Evolutionary conservation across 2,329 filamentous ascomycete genomes (phyloP).

Genomic region (Fusarium oxysporum): DNA sequence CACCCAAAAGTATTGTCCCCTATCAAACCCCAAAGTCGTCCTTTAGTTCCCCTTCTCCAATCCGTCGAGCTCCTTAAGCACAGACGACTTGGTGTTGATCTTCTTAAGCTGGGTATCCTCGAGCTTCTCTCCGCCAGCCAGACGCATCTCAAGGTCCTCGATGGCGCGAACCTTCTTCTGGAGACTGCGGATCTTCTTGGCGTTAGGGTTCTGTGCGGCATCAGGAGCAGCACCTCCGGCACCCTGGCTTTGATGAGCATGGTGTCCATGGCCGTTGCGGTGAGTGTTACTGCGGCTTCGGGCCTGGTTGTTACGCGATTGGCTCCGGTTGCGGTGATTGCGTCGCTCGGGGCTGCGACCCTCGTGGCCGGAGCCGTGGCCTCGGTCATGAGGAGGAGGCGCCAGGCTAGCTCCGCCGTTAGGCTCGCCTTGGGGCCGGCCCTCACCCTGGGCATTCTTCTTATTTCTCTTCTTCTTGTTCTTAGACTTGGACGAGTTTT

Average conservation of each 20-base stretch:
- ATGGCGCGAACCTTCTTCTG: constrained; percentile 98
- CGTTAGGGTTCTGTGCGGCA: constrained; percentile 74
- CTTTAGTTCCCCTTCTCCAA: constrained; percentile 55
- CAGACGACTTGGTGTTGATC: constrained; percentile 87
- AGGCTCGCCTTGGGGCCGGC: constrained; percentile 61
- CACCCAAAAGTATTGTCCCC: constrained; percentile 6
- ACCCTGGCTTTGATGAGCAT: constrained; percentile 44
- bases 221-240: constrained; percentile 61
- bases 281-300: constrained; percentile 65
- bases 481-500: constrained; percentile 87
- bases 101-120: constrained; percentile 99
- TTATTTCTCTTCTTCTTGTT: constrained; percentile 99
- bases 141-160: constrained; percentile 97
- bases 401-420: constrained; percentile 61
- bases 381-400: constrained; percentile 56
- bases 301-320: constrained; percentile 64
- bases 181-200: constrained; percentile 93
- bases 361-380: constrained; percentile 59
- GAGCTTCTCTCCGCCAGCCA: constrained; percentile 93
- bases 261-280: constrained; percentile 44
- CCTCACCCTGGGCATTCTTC: constrained; percentile 85
- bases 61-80: constrained; percentile 83
- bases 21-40: neutral
- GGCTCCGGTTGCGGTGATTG: constrained; percentile 58
- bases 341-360: constrained; percentile 76